A percentile compares a stretch with the other conserved stretches of the same genome.
These are phyloP conservation scores for Tylopilus sp. DNA, from an alignment of 1,284 basidiomycete genomes.

Conservation along the genomic window DNA sequence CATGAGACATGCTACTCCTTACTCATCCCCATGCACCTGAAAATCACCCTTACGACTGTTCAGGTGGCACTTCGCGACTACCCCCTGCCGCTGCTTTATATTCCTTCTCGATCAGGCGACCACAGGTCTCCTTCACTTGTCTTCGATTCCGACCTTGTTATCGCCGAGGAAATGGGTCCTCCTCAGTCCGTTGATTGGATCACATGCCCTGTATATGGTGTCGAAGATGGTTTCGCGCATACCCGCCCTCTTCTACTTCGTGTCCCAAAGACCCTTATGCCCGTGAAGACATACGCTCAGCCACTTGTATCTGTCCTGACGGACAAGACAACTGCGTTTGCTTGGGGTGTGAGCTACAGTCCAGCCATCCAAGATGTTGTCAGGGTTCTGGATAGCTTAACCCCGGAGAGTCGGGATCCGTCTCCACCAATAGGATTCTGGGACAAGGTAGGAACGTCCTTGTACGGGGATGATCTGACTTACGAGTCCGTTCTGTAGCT, in stretches of 20 bases:
- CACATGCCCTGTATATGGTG: constrained; percentile 58
- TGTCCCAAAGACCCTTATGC: constrained; percentile 93
- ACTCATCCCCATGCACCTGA: constrained; percentile 80
- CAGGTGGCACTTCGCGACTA: constrained; percentile 78
- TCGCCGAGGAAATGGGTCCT: constrained; percentile 87
- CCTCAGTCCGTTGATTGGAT: constrained; percentile 72
- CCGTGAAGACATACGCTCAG: constrained; percentile 88
- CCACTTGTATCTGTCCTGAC: constrained; percentile 70
- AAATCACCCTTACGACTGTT: constrained; percentile 64
- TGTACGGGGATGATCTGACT: not conserved
- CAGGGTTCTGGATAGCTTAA: constrained; percentile 79
- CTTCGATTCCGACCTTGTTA: constrained; percentile 79
- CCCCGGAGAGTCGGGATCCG: constrained; percentile 79
- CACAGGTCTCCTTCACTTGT: constrained; percentile 46
- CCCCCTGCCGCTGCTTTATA: constrained; percentile 64
- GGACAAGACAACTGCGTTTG: constrained; percentile 67
- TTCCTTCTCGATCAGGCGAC: constrained; percentile 45
- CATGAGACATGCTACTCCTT: constrained; percentile 73
- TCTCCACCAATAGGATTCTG: constrained; percentile 90
- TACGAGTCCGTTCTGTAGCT: constrained; percentile 46
- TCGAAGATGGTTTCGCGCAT: constrained; percentile 49
- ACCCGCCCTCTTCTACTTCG: constrained; percentile 58
- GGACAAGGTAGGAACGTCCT: constrained; percentile 63
- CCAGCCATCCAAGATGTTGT: constrained; percentile 87
- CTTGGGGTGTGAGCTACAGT: constrained; percentile 90